Base-by-base conservation (phyloP, 208 protist species). In the Zelonia costaricensis region DNA sequence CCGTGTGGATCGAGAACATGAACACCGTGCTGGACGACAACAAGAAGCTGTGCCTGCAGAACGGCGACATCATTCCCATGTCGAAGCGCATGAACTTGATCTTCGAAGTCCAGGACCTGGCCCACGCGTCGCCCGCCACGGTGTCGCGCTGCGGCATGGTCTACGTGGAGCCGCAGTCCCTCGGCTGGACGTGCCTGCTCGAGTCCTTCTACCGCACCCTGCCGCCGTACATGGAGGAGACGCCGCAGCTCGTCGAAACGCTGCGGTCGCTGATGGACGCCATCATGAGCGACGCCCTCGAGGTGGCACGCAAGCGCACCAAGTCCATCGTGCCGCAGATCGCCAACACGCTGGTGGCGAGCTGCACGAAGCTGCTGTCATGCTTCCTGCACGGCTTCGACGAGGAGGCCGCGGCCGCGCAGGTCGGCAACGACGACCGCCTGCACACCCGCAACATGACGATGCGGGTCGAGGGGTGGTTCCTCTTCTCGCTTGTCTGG, bases 1-100 rank as follows among this genome's bases (percentile, higher is more conserved):
- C 98, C n/a, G 82, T 99, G 43, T 99, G 98, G 98, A 99, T 99
- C 86, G 98, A 99, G 78, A 99, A 98, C 76, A 98, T 99, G 97
- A 99, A 99, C 86, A 99, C 98, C 18, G 97, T 99, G 23, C 88
- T 99, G 13, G 98, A 99, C 74, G 98, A 99, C 76, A 99, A 99
- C 83, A 99, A 98, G 83, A 98, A 98, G 69, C 91, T 99, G 38
- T 99, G 98, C 68, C 80, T 99, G 49, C 90, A 98, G 47, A 97
- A 95, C 65, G 95, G 95, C 46, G 96, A 99, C 72, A 98, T 98
- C 62, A 98, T 99, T 69, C 86, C 95, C 51, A 98, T 99, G 97
- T 91, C 86, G 23, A 87, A 90, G 45, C 87, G 82, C 35, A 97
- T 98, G 92, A 98, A 98, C 65, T 70, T 99, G 49, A 90, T 99